phyloP scores from a whole-genome alignment of 495 filamentous ascomycete genomes.

The Choiromyces venosus region DNA sequence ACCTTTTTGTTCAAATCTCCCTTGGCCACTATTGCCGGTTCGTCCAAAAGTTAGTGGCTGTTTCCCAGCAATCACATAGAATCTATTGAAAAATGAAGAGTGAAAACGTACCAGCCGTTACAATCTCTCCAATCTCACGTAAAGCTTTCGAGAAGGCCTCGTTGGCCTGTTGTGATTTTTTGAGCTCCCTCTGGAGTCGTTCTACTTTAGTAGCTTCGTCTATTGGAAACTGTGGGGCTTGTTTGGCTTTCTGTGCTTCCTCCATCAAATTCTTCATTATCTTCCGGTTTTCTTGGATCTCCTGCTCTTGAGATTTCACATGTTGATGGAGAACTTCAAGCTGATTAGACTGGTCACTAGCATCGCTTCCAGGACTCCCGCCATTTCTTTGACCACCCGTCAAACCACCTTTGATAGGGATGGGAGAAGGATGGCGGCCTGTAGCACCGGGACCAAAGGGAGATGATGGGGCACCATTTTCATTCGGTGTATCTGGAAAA shows the following conservation, averaged over 20 bases:
- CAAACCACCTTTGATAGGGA: constrained; percentile 35
- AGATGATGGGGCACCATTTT: constrained; percentile 41
- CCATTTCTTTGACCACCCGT: constrained; percentile 34
- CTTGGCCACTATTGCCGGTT: constrained; percentile 65
- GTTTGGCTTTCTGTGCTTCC: constrained; percentile 58
- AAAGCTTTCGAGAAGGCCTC: constrained; percentile 97
- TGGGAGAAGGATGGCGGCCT: constrained; percentile 40
- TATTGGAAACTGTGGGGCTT: constrained; percentile 56
- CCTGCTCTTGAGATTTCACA: constrained; percentile 50
- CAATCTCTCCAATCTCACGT: constrained; percentile 90
- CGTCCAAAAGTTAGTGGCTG: constrained; percentile 1
- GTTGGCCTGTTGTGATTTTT: constrained; percentile 96
- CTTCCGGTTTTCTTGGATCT: constrained; percentile 45
- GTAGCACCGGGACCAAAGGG: constrained; percentile 39
- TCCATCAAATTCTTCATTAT: constrained; percentile 51
- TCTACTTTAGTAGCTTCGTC: constrained; percentile 53
- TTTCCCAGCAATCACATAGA: not conserved
- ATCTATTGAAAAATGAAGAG: not conserved
- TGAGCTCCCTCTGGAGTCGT: constrained; percentile 78
- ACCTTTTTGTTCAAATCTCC: constrained; percentile 98
- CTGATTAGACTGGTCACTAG: constrained; percentile 44
- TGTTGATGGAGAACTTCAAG: constrained; percentile 49
- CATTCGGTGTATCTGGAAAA: constrained; percentile 41
- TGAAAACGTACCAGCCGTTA: constrained; percentile 41
- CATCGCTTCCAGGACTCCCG: constrained; percentile 38